Conservation (phyloP, 108 stramenopile species). For the Schizochytrium sp. region DNA sequence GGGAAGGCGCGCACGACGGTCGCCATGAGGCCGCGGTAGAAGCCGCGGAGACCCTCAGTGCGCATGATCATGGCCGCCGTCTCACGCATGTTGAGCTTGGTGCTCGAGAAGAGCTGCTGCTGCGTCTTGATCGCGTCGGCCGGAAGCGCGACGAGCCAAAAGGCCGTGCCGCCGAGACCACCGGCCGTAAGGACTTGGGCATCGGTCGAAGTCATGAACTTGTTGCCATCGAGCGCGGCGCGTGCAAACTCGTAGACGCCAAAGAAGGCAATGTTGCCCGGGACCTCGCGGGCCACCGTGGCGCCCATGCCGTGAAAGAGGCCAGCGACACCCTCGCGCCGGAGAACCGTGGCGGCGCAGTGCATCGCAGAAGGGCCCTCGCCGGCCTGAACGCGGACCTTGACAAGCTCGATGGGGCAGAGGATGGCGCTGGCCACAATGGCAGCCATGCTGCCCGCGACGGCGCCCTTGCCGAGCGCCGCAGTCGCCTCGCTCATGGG, state of each 20-base stretch:
- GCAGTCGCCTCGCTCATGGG: neutral
- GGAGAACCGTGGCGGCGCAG: neutral
- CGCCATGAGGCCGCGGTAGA: constrained; percentile 16
- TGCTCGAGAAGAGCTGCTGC: neutral
- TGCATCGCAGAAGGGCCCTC: neutral
- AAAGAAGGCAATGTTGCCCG: neutral
- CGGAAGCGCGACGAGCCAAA: neutral
- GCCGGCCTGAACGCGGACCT: neutral
- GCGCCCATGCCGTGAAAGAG: neutral
- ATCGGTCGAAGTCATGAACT: neutral
- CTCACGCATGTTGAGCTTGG: neutral
- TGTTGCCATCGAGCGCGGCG: neutral
- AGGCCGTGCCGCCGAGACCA: neutral
- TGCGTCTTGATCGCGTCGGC: constrained; percentile 22
- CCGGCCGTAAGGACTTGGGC: neutral
- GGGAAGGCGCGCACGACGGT: constrained; percentile 25
- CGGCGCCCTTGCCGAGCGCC: neutral
- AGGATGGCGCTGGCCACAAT: neutral
- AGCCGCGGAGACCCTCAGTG: constrained; percentile 5
- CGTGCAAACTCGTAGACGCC: neutral
- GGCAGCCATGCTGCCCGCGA: neutral
- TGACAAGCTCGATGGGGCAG: constrained; percentile 18
- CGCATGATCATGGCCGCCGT: neutral
- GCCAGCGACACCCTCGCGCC: neutral
- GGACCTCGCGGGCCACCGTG: constrained; percentile 12